phyloP scores from a whole-genome alignment of 208 protist genomes.

The Leishmania martiniquensis region DNA sequence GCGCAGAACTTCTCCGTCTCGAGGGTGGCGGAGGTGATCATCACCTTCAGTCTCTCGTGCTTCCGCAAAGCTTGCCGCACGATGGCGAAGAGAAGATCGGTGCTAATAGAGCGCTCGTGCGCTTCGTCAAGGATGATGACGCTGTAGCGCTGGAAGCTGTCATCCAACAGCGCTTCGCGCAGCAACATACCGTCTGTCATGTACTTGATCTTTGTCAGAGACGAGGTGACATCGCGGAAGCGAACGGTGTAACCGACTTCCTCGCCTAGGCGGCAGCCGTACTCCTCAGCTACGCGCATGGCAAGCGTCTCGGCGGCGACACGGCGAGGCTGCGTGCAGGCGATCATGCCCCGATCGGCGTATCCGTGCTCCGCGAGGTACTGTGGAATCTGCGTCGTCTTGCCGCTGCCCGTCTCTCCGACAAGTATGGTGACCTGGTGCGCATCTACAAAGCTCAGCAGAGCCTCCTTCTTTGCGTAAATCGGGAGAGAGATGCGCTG shows the following conservation, averaged over 20 bases:
- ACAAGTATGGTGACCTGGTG: conserved; percentile 93
- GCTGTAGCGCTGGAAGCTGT: conserved; percentile 94
- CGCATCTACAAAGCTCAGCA: conserved; percentile 87
- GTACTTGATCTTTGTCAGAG: conserved; percentile 98
- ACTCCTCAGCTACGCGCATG: conserved; percentile 98
- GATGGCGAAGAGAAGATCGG: conserved; percentile 99
- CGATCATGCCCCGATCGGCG: conserved; percentile 66
- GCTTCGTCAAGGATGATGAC: conserved; percentile 99
- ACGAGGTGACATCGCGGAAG: conserved; percentile 98
- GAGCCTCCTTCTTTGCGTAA: conserved; percentile 89
- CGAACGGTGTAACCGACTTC: conserved; percentile 99
- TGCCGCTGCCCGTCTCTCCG: conserved; percentile 97
- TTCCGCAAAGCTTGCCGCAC: conserved; percentile 94
- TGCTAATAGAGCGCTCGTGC: conserved; percentile 99
- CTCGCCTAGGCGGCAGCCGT: conserved; percentile 96
- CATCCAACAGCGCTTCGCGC: conserved; percentile 97
- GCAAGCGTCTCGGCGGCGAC: conserved; percentile 99
- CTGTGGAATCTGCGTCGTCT: conserved; percentile 97
- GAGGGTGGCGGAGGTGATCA: conserved; percentile 99
- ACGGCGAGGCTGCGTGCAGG: conserved; percentile 98
- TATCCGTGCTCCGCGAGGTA: conserved; percentile 95
- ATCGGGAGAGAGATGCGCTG: conserved; percentile 95
- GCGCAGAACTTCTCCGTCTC: conserved; percentile 98
- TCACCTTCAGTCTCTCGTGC: conserved; percentile 96
- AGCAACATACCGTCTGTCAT: conserved; percentile 99